Percentiles rank a stretch among this genome's conserved stretches.
Conservation (phyloP, 2,329 filamentous ascomycete species). For the Phialocephala sp. region DNA sequence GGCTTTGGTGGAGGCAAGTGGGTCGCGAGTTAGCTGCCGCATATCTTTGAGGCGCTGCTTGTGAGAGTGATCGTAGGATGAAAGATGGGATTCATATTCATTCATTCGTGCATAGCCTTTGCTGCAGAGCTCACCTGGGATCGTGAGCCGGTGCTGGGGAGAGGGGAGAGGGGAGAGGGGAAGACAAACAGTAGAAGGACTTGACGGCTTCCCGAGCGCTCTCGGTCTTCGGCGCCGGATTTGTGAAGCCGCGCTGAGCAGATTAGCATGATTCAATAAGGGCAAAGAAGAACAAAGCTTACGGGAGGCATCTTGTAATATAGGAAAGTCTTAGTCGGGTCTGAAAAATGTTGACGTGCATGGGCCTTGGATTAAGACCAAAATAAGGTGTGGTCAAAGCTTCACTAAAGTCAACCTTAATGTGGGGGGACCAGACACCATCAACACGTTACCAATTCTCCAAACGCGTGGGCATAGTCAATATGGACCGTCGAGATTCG, state of each 20-base stretch:
- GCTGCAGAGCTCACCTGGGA: slow-evolving; percentile 73
- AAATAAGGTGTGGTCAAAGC: slow-evolving; percentile 39
- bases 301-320: slow-evolving; percentile 59
- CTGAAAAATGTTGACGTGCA: neutral
- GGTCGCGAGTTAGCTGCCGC: slow-evolving; percentile 81
- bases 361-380: neutral
- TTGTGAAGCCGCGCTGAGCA: slow-evolving; percentile 51
- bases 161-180: slow-evolving; percentile 4
- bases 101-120: slow-evolving; percentile 96
- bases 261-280: slow-evolving; percentile 9
- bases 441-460: slow-evolving; percentile 21
- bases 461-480: neutral
- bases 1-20: slow-evolving; percentile 66
- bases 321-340: neutral
- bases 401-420: slow-evolving; percentile 28
- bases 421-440: slow-evolving; percentile 27
- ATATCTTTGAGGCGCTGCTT: slow-evolving; percentile 88
- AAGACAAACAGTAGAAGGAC: slow-evolving; percentile 72
- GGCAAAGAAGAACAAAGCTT: slow-evolving; percentile 37
- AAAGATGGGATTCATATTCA: slow-evolving; percentile 93
- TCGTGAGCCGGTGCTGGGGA: slow-evolving; percentile 19
- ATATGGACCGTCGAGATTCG: slow-evolving; percentile 47
- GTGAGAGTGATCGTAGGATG: slow-evolving; percentile 94
- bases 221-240: slow-evolving; percentile 57
- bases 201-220: slow-evolving; percentile 77